Base-by-base conservation (phyloP, 371 early-diverging fungal species). In the Apophysomyces elegans region DNA sequence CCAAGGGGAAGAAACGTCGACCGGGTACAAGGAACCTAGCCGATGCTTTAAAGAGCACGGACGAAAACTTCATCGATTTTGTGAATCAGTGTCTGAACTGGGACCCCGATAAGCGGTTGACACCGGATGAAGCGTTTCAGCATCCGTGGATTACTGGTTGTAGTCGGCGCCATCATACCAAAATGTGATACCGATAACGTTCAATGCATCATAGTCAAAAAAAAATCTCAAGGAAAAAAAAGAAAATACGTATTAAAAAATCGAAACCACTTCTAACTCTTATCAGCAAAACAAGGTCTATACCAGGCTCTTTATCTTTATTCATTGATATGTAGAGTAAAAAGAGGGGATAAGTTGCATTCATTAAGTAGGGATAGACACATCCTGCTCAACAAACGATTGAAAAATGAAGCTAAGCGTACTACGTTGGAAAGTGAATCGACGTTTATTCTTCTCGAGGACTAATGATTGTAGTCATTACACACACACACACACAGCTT, bases 31-130 rank as follows among this genome's bases (percentile, higher is more conserved):
- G 91, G 73, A 83, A 92, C 4, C 76, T 97, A 58, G 84, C 78
- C 4, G 81, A 85, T 21, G 89, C 85, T 21, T 77, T 96, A 67
- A 86, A 86, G 44, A 84, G 89, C 45, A 67, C 73, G 32, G 96
- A 96, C 64, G 80, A 80, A 59, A 69, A 75, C 18, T 94, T 96
- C 65, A 59, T 95, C 4, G 93, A 96, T 64, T 96, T 97, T 79
- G 74, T 97, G n/a, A 65, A 81, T 36, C 78, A 85, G 32, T 93
- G 96, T 63, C 74, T 97, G 39, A 80, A 80, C 14, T 97, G 96
- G 95, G 95, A 95, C 67, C 96, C 96, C 6, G 87, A 89, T 38
- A 83, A 85, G 64, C 86, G 97, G 26, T 83, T 97, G 80, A 89
- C 82, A 38, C 95, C 97, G 21, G 79, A 77, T 5, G 91, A 95